Base-by-base conservation (phyloP, 192 early-diverging fungal genomes). In the Diversispora epigaea region DNA sequence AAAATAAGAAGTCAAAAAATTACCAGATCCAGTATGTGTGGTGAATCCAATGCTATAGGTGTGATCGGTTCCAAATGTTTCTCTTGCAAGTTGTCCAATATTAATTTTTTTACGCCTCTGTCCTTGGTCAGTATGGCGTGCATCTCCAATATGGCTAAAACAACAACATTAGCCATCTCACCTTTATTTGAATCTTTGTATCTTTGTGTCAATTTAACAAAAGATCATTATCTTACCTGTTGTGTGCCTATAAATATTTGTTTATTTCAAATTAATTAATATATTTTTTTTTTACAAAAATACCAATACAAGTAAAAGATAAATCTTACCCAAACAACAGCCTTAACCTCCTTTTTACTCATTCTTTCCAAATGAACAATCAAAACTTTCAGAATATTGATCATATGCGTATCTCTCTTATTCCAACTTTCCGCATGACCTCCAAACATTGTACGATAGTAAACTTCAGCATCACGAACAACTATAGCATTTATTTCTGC, bases 401-500 rank as follows among this genome's bases (percentile, higher is more conserved):
- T 68, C 66, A 68, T 68, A 45, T 68, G 47, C 14, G 47, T 46
- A 68, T 68, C 66, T 22, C 66, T 43, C 10, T 10, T 19, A 52
- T 68, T 68, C 44, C 66, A 68, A 47, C 47, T 68, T 32, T 68
- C 0, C 45, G 66, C 9, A 49, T 46, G 44, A 68, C 5, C 10
- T 6, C 8, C 46, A 17, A 68, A 49, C 41, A 49, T 49, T 9
- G 6, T 11, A 47, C 41, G 66, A 50, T 68, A 68, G 49, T 68
- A 68, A n/a, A 49, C 66, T 45, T 68, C 66, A 10, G 66, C 15
- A 68, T 68, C 7, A 15, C 25, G 17, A 47, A 52, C 66, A 7
- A 68, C 66, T 17, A 68, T 12, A 68, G 66, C 66, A 17, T 49
- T 68, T 10, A 68, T 68, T 50, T 68, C 8, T 17, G 66, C 66